A percentile compares a stretch with the other conserved stretches of the same genome.
Conservation (phyloP, 257 asterid genomes). For the Nicotiana paniculata region DNA sequence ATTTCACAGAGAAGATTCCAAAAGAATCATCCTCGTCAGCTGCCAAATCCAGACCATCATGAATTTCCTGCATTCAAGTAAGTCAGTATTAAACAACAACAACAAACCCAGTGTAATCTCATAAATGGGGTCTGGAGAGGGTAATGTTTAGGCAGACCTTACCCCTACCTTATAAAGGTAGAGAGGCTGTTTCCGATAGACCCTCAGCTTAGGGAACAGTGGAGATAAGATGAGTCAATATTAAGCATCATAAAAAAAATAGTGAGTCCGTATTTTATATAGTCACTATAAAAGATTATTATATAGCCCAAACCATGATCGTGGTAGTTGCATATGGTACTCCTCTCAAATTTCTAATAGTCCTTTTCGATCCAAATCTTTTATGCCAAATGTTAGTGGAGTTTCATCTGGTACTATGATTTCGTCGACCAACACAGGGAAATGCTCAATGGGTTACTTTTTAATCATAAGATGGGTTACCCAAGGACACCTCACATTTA, state of each 20-base stretch:
- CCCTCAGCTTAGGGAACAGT: too few relatives aligned
- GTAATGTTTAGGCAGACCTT: too few relatives aligned
- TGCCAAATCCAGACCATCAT: constrained; percentile 70
- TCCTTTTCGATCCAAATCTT: not conserved
- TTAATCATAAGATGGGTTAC: not conserved
- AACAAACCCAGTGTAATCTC: too few relatives aligned
- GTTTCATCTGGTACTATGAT: not conserved
- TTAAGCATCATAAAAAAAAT: not conserved
- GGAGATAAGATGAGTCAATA: not conserved
- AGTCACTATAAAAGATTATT: not conserved
- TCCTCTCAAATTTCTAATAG: not conserved
- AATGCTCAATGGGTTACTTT: not conserved
- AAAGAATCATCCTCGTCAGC: constrained; percentile 45
- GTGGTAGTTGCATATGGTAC: not conserved
- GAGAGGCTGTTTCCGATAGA: too few relatives aligned
- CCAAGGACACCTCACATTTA: not conserved
- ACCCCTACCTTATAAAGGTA: too few relatives aligned
- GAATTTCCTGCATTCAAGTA: constrained; percentile 55
- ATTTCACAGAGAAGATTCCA: constrained; percentile 78
- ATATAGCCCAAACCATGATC: not conserved
- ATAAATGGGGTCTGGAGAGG: too few relatives aligned
- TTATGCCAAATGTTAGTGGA: not conserved
- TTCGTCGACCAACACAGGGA: not conserved
- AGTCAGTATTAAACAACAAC: not conserved
- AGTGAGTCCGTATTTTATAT: not conserved